Base-by-base conservation (phyloP, 2,329 filamentous ascomycete genomes). In the Fusarium hostae region DNA sequence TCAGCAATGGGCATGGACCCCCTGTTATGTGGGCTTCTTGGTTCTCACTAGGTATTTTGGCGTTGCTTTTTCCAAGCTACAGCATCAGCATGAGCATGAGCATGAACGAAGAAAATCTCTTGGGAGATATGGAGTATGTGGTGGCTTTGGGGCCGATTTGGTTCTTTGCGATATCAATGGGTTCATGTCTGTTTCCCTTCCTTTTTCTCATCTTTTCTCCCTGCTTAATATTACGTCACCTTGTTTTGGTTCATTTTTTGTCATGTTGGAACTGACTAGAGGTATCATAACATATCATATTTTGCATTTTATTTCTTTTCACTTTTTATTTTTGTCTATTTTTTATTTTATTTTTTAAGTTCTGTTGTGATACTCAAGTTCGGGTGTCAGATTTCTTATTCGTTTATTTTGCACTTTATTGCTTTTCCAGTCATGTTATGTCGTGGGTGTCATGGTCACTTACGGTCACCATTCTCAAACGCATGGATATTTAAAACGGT, bases 101-200 rank as follows among this genome's bases (percentile, higher is more conserved):
- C 63, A 63, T 59, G 39, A 45, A 51, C 52, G 43, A 43, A 43
- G 28, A 39, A 62, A 59, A 64, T 39, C 41, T 60, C 22, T 37
- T n/a, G 9, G 50, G 57, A 65, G 40, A 64, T 34, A 55, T 57
- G 72, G 70, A 75, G 70, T 66, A 61, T 43, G 51, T n/a, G 64
- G 68, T 63, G 54, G 63, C 66, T 68, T 63, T 37, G 50, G 40
- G 59, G 43, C 61, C 37, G 57, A 52, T 70, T 60, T 61, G 57
- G 61, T 70, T 51, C 26, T 28, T 57, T 69, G 65, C 55, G 60
- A 71, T 75, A 65, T 70, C 70, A 59, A 66, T 66, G 39, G 40
- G 61, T 66, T 41, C 45, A 34, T 67, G 63, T 61, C 40, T 16
- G 48, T 55, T 34, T 41, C 55, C 39, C 52, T 52, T 48, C 4